These are phyloP conservation scores for Trichaptum fuscoviolaceum DNA, from an alignment of 768 basidiomycete species.

Conservation along the genomic window DNA sequence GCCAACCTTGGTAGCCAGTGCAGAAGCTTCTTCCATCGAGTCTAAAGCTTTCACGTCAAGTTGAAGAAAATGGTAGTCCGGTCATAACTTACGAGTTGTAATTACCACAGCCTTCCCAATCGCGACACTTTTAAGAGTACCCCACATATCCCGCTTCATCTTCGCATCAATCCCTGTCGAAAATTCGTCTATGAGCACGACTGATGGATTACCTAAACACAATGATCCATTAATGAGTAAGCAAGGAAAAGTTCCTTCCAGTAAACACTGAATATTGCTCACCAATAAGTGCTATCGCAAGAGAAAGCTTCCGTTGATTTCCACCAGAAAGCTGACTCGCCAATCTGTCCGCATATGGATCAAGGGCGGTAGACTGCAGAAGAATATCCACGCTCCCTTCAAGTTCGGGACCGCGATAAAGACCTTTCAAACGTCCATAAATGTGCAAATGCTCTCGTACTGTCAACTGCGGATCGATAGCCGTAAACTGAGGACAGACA, in stretches of 20 bases:
- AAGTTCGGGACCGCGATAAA: constrained; percentile 45
- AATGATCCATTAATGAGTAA: not conserved
- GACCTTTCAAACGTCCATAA: constrained; percentile 71
- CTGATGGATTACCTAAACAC: constrained; percentile 60
- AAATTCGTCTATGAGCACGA: constrained; percentile 78
- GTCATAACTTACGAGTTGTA: constrained; percentile 54
- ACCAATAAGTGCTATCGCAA: constrained; percentile 76
- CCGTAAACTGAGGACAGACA: constrained; percentile 82
- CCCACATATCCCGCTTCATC: constrained; percentile 84
- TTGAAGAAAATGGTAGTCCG: not conserved
- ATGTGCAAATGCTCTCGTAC: constrained; percentile 71
- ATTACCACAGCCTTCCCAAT: constrained; percentile 67
- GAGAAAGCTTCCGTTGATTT: constrained; percentile 69
- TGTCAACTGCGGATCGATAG: constrained; percentile 72
- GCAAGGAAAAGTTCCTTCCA: not conserved
- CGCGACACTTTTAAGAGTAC: constrained; percentile 57
- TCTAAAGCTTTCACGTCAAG: constrained; percentile 33
- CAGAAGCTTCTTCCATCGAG: constrained; percentile 83
- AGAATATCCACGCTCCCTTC: constrained; percentile 49
- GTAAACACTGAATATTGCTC: constrained; percentile 7
- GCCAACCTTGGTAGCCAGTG: constrained; percentile 69
- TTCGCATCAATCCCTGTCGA: constrained; percentile 80
- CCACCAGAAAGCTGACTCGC: constrained; percentile 76
- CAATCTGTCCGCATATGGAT: constrained; percentile 59
- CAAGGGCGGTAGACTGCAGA: constrained; percentile 52